Evolutionary conservation across 225 moss, liverwort and hornwort genomes (phyloP), one percentile per base, ranked within the genome.

Genomic region (Neckera pumila): DNA sequence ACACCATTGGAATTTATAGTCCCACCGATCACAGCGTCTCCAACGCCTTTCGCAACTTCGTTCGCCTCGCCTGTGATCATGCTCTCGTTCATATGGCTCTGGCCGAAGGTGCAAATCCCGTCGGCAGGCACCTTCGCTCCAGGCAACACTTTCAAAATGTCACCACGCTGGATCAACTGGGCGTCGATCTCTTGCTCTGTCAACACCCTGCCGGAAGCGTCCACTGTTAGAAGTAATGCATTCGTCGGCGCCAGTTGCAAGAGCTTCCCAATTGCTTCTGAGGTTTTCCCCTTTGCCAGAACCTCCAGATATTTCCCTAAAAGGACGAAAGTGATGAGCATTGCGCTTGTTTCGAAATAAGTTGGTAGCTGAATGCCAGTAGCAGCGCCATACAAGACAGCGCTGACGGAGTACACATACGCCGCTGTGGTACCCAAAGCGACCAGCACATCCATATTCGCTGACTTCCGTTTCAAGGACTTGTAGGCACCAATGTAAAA

Each of bases 1-100:
- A 99, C 97, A 21, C 98, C 98, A 66, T 99, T 97, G 88, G 90
- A 88, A 64, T 99, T 99, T 33, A 99, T 93, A 5, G 98, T 99
- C 23, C 98, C 98, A 36, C 98, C 98, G 26, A 97, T 99, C 9
- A 99, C 95, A 42, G 91, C 77, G 87, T 96, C 96, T 28, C 95
- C 97, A 5, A 89, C 67, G 54, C 56, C 90, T 90, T 99, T 99
- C 17, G 95, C 89, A 53, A 99, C 97, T 59, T 95, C 97, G 17
- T 90, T 86, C 43, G 98, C 91, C 92, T 99, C 98, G 62, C 98
- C 98, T 43, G 98, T 99, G n/a, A 99, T 95, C 98, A 97, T 96
- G 87, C 98, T 99, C 93, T 99, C 98, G 88, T 99, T 93, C 54
- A 97, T 91, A 84, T 97, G 96, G 87, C 97, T 97, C 69, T 93